Base-by-base conservation (phyloP, 2,329 filamentous ascomycete genomes). In the Sporothrix pallida region DNA sequence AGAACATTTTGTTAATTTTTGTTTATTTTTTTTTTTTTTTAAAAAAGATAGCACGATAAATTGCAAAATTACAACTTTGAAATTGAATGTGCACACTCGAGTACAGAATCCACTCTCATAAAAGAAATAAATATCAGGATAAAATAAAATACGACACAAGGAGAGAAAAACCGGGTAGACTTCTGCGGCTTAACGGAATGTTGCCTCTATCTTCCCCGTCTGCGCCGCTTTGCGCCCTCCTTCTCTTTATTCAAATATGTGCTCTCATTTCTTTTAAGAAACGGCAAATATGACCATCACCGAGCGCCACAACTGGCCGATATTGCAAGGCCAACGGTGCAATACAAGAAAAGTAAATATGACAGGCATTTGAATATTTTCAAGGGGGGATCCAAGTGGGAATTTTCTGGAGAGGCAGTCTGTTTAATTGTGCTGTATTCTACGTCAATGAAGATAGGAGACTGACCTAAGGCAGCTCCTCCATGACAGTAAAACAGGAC, bases 141-240 rank as follows among this genome's bases (percentile, higher is more conserved):
- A 26, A 1, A 23, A 46, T 15, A 60, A n/a, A 50, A 13, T n/a
- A 70, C 15, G n/a, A 37, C 20, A 70, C 13, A 3, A 50, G 12
- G 23, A 62, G 23, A 54, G n/a, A 54, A 65, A 65, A 65, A 23
- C 70, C 58, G 70, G 70, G 56, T 67, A 67, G 17, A 46, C 23
- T 46, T 13, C 37, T 56, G 60, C 60, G 70, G 70, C 26, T 48
- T 54, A 72, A n/a, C 70, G 70, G 60, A 72, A 44, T 65, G 48
- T n/a, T 72, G 58, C 48, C 62, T 62, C 1, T 37, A 13, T 65
- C 15, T n/a, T 52, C n/a, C 17, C 15, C 44, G 58, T 26, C 15
- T 31, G 12, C 26, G 26, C 44, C 56, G 23, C 31, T 37, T 37
- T 37, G 31, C 31, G 31, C 46, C 15, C 12, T 37, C 15, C 15